Conservation (phyloP, 2,329 filamentous ascomycete species). For the Neofusicoccum kwambonambiense region DNA sequence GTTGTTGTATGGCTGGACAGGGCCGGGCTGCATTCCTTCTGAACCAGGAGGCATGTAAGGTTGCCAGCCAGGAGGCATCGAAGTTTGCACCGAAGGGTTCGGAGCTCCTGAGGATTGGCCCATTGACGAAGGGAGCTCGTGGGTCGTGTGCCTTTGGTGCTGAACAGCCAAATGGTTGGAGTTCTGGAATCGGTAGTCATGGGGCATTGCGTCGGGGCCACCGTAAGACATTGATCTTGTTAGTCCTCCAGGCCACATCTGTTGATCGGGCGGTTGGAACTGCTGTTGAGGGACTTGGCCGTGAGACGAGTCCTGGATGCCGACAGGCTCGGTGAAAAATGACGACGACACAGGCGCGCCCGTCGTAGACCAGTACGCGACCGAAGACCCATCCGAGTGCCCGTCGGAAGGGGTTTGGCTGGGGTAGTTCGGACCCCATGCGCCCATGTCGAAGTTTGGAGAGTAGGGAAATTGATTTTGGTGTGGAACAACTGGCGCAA, state of each 20-base stretch:
- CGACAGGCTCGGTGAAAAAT: conserved; percentile 34
- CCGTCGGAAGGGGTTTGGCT: conserved; percentile 13
- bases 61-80: conserved; percentile 6
- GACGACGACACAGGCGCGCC: conserved; percentile 34
- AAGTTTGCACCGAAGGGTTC: neutral
- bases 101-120: neutral
- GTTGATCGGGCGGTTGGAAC: conserved; percentile 30
- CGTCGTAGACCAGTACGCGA: conserved; percentile 25
- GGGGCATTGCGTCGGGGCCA: conserved; percentile 37
- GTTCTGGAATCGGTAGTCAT: conserved; percentile 26
- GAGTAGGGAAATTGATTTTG: conserved; percentile 37
- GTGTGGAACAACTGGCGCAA: conserved; percentile 30
- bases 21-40: neutral
- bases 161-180: neutral
- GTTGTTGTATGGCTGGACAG: conserved; percentile 10
- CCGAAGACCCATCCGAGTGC: conserved; percentile 4
- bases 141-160: neutral
- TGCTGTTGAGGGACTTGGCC: conserved; percentile 36
- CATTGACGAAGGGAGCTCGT: neutral
- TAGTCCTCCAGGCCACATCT: conserved; percentile 31
- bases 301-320: conserved; percentile 31
- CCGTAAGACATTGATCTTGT: conserved; percentile 41
- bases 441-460: conserved; percentile 8
- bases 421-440: conserved; percentile 1
- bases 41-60: neutral